Evolutionary conservation across 441 rosid genomes (phyloP), one percentile per base, ranked within the genome.

Genomic region (Gossypium armourianum): DNA sequence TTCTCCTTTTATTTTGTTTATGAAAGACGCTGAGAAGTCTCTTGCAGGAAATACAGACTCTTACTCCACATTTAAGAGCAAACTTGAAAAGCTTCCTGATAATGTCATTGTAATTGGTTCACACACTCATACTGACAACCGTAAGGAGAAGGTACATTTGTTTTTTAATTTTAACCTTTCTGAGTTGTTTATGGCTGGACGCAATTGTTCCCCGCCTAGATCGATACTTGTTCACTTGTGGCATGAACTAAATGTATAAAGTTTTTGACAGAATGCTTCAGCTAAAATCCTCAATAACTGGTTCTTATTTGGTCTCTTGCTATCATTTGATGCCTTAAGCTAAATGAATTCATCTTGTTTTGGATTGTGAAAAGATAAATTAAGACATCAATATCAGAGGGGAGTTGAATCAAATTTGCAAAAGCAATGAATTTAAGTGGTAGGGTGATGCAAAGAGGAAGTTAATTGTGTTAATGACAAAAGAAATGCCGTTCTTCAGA

Each of bases 1-100:
- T 74, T 82, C 80, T 77, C 87, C 93, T 76, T 88, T 88, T 80
- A 83, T 88, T 82, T 86, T 88, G 84, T 88, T 87, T 50, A 71
- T 85, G 91, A 88, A 88, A 83, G 91, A 89, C 74, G 86, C 84
- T 60, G 94, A 88, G 86, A 87, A 89, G 83, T 87, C 94, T 71
- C 77, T 89, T 79, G 86, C 83, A 15, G 90, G 91, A 72, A 86
- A 88, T 76, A 78, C 86, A 5, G 93, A 88, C 62, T 75, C 87
- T 49, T 83, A 79, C 68, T 70, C 86, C 53, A 68, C 87, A 52
- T 88, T 88, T 69, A 88, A 83, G 79, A 85, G 85, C 79, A 83
- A 72, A 76, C 80, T 88, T 63, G 91, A 87, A 74, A 84, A 78
- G 53, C 91, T 88, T 72, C 88, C 93, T 57, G 91, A 85, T 75